Base-by-base conservation (phyloP, 192 early-diverging fungal genomes). In the Coemansia sp. region DNA sequence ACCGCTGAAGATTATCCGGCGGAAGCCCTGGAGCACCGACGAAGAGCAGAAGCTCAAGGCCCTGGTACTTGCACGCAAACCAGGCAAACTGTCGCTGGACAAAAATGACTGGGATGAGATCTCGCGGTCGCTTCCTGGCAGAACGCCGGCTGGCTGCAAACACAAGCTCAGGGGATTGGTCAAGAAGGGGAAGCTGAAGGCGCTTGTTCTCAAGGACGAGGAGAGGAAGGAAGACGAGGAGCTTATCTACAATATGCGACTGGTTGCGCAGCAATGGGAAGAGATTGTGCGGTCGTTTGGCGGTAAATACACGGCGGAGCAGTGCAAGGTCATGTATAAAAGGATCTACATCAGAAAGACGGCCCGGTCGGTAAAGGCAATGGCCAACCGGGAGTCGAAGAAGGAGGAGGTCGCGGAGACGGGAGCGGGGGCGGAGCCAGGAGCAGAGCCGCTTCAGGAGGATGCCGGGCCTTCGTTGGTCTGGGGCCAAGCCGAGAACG, bases 401-500 rank as follows among this genome's bases (percentile, higher is more conserved):
- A n/a, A n/a, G n/a, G n/a, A n/a, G n/a, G n/a, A n/a, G n/a, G n/a
- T n/a, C n/a, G n/a, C n/a, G n/a, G n/a, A n/a, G n/a, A n/a, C n/a
- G n/a, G n/a, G n/a, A n/a, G n/a, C n/a, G n/a, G n/a, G n/a, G n/a
- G n/a, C n/a, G n/a, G 13, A 42, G 39, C 9, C 9, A 6, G 3
- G 16, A 42, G 39, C 39, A 42, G 39, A 16, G 39, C 39, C 4
- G 30, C 30, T 8, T 32, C 3, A 32, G 8, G 8, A 32, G 30
- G n/a, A n/a, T n/a, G n/a, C n/a, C n/a, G n/a, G n/a, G n/a, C n/a
- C n/a, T n/a, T n/a, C n/a, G n/a, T n/a, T n/a, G n/a, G 8, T 32
- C 9, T 51, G 49, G 49, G 49, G 49, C 22, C 9, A 6, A 22
- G 54, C 47, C 0, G 67, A 74, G 10, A 46, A 34, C 24, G 23